These are phyloP conservation scores for Citrus sinensis DNA, from an alignment of 345 rosid genomes.

Conservation along the genomic window DNA sequence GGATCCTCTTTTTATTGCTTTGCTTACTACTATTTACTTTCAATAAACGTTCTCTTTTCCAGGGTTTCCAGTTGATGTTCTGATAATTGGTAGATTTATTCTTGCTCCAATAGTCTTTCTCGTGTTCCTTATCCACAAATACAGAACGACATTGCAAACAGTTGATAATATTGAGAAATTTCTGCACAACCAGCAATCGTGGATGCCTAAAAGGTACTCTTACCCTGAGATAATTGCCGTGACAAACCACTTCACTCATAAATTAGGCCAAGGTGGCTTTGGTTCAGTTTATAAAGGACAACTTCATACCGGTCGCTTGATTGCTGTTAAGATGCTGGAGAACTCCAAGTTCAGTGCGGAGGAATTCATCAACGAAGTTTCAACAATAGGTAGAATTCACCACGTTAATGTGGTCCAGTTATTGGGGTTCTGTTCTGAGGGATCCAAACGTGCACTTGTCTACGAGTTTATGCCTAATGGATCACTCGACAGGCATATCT, in stretches of 20 bases:
- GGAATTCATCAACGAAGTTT: constrained; percentile 18
- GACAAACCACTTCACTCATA: background rate
- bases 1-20: background rate
- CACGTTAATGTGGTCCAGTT: constrained; percentile 4
- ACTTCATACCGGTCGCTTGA: background rate
- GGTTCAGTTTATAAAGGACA: constrained; percentile 3
- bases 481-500: constrained; percentile 7
- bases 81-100: background rate
- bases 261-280: constrained; percentile 13
- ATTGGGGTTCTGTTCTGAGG: background rate
- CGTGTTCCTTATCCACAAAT: background rate
- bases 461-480: constrained; percentile 15
- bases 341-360: constrained; percentile 9
- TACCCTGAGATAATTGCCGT: background rate
- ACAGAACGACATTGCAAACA: background rate
- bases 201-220: constrained; percentile 5
- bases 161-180: background rate
- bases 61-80: no score
- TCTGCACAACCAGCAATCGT: background rate
- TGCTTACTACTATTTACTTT: no score
- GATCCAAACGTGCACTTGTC: background rate
- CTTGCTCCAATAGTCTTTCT: background rate
- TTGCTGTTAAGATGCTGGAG: constrained; percentile 7
- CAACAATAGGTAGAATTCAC: constrained; percentile 8
- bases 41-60: no score